These are phyloP conservation scores for Closterium sp. DNA, from an alignment of 139 green algal species.

Conservation along the genomic window DNA sequence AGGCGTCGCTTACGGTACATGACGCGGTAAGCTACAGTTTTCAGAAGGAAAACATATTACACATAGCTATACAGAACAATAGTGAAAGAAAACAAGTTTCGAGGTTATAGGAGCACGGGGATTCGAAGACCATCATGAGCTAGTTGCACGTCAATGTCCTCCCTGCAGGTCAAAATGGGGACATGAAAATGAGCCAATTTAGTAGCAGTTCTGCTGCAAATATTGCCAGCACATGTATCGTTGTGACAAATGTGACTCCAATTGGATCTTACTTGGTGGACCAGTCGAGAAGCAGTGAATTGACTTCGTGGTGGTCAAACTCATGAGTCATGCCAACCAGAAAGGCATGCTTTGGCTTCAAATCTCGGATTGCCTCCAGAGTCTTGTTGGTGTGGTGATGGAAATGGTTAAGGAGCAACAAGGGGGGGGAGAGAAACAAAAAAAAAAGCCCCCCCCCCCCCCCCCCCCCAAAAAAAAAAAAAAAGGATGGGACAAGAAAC, in stretches of 20 bases:
- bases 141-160: slow-evolving; percentile 35
- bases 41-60: no score
- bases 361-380: slow-evolving; percentile 30
- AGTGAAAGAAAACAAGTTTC: not conserved
- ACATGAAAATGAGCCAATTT: not conserved
- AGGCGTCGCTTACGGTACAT: no score
- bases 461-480: no score
- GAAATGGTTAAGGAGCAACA: not conserved
- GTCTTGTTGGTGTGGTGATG: slow-evolving; percentile 16
- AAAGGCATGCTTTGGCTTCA: slow-evolving; percentile 30
- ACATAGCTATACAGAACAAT: no score
- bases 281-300: slow-evolving; percentile 13
- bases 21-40: no score
- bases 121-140: slow-evolving; percentile 39
- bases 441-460: no score
- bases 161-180: slow-evolving; percentile 3
- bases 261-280: slow-evolving; percentile 2
- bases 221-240: no score
- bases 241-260: no score
- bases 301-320: slow-evolving; percentile 36
- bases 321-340: slow-evolving; percentile 46
- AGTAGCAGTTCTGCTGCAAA: no score
- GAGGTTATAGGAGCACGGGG: slow-evolving; percentile 26
- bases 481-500: no score
- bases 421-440: not conserved